These are phyloP conservation scores for Dactylellina haptotyla DNA, from an alignment of 2,329 filamentous ascomycete genomes.

Conservation along the genomic window DNA sequence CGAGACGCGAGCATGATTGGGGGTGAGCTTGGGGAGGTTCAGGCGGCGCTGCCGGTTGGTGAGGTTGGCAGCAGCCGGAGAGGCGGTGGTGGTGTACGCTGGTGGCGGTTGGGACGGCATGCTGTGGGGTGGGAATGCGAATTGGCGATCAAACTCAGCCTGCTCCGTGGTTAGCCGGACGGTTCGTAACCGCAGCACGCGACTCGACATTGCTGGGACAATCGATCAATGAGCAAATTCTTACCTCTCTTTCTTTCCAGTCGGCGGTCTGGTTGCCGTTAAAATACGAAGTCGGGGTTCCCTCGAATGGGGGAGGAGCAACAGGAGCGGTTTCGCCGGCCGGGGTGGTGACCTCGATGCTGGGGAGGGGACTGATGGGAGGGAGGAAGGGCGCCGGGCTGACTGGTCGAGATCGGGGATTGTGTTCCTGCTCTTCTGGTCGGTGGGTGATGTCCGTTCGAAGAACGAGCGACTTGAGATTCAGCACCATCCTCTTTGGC, in stretches of 20 bases:
- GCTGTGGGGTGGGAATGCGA: constrained; percentile 33
- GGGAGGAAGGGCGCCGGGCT: constrained; percentile 42
- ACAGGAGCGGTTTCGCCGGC: constrained; percentile 36
- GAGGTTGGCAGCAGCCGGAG: constrained; percentile 22
- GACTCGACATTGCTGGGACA: constrained; percentile 4
- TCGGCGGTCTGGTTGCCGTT: constrained; percentile 14
- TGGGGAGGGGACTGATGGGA: constrained; percentile 32
- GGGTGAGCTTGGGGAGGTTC: constrained; percentile 40
- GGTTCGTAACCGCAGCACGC: constrained; percentile 16
- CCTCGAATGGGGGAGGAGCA: constrained; percentile 44
- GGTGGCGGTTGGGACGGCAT: constrained; percentile 50
- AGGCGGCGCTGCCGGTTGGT: constrained; percentile 47
- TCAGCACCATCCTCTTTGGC: constrained; percentile 43
- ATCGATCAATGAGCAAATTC: constrained; percentile 2
- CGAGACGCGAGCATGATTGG: constrained; percentile 41
- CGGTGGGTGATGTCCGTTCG: constrained; percentile 50
- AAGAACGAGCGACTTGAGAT: constrained; percentile 49
- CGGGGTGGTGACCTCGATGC: constrained; percentile 44
- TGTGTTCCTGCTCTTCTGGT: constrained; percentile 50
- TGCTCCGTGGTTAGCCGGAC: constrained; percentile 25
- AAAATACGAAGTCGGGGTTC: constrained; percentile 22
- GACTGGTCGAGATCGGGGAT: constrained; percentile 35
- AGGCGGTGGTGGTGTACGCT: constrained; percentile 37
- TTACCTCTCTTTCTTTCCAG: constrained; percentile 54
- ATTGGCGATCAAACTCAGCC: constrained; percentile 51